Evolutionary conservation across 2,329 filamentous ascomycete genomes (phyloP), one percentile per base, ranked within the genome.

Genomic region (Hawksworthiomyces lignivorus): DNA sequence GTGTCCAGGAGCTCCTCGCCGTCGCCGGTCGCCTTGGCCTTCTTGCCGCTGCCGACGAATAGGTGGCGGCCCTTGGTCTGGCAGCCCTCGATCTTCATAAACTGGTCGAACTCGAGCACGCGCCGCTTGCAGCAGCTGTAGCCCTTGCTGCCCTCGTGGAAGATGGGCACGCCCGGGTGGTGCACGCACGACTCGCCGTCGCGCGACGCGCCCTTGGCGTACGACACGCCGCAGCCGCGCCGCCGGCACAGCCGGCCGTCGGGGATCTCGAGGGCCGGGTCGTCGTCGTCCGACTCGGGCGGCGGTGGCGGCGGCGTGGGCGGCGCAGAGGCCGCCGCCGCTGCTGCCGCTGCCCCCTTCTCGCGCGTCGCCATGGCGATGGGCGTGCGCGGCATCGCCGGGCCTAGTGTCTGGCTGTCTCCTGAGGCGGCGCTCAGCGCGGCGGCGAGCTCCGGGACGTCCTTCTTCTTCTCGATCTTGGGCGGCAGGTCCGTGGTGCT

Each of bases 121-220:
- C 88, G 77, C 54, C 87, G 74, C 75, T 97, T 97, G 68, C 92
- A 98, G 70, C 92, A 98, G 46, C 81, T 88, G 73, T 92, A 98
- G 1, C 92, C 92, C 69, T 98, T 98, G 67, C 87, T 94, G 27
- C 92, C 92, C 68, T 98, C 92, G 62, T 98, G 92, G 67, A 98
- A 98, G 52, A 98, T 82, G 19, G 92, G 87, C 18, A 75, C 78
- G 5, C 92, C 92, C 0, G 92, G 89, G 63, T 98, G 92, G 57
- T 94, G 82, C 35, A 86, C 73, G 59, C 92, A 98, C 47, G 77
- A 72, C 68, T 96, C 89, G 1, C 70, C 75, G 24, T 83, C 78
- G 50, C 85, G 69, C 26, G 67, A 62, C 32, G 68, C 59, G 0
- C 75, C 75, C 48, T 74, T 75, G 43, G 71, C 73, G 62, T 88